Evolutionary conservation across 2,329 filamentous ascomycete species (phyloP).

Genomic region (Alternaria novae-zelandiae): DNA sequence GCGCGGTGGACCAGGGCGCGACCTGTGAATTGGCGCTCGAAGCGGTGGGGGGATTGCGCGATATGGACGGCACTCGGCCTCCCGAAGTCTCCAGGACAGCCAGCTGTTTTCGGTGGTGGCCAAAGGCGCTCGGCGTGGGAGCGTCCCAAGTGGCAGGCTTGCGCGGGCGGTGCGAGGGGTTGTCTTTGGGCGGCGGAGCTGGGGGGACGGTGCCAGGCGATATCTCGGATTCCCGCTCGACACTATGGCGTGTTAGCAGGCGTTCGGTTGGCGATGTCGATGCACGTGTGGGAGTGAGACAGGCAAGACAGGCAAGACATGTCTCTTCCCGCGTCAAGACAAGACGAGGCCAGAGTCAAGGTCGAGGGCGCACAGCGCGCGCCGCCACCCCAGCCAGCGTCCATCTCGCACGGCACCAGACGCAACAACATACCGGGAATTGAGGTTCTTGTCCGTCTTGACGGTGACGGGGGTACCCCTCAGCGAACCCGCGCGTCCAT

Average conservation of each 20-base stretch:
- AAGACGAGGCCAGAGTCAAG: conserved; percentile 15
- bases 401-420: conserved; percentile 9
- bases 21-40: conserved; percentile 58
- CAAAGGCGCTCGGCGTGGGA: conserved; percentile 64
- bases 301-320: conserved; percentile 27
- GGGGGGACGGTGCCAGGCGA: conserved; percentile 48
- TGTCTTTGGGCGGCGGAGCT: conserved; percentile 44
- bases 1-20: conserved; percentile 57
- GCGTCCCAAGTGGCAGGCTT: conserved; percentile 61
- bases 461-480: conserved; percentile 55
- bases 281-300: conserved; percentile 30
- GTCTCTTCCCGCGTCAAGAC: conserved; percentile 9
- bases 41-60: conserved; percentile 64
- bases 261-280: conserved; percentile 11
- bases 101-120: conserved; percentile 75
- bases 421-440: conserved; percentile 49
- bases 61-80: conserved; percentile 63
- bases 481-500: conserved; percentile 43
- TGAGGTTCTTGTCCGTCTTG: conserved; percentile 62
- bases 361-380: conserved; percentile 26
- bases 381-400: conserved; percentile 11
- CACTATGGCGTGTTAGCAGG: conserved; percentile 44
- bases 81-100: conserved; percentile 70
- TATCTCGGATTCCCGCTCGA: conserved; percentile 55
- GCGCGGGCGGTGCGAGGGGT: conserved; percentile 37